A percentile compares a stretch with the other conserved stretches of the same genome.
These are phyloP conservation scores for Atalantia buxifolia DNA, from an alignment of 345 rosid genomes.

Conservation along the genomic window DNA sequence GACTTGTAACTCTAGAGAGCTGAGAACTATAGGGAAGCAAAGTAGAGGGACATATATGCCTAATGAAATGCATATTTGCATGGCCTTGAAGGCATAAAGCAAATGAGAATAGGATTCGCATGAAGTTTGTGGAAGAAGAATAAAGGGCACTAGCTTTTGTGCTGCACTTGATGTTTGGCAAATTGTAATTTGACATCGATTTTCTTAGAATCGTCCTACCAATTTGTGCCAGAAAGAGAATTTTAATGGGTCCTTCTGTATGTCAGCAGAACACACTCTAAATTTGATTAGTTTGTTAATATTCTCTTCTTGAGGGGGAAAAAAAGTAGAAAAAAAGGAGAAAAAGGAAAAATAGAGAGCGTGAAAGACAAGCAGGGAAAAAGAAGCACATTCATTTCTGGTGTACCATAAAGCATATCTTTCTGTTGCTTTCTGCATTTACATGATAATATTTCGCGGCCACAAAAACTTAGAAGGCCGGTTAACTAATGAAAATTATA, in stretches of 20 bases:
- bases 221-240: slow-evolving; percentile 5
- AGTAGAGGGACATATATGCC: background rate
- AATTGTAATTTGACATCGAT: background rate
- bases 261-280: too few relatives aligned
- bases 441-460: background rate
- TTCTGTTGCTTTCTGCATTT: background rate
- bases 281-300: background rate
- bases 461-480: background rate
- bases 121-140: slow-evolving; percentile 22
- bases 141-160: slow-evolving; percentile 22
- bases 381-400: background rate
- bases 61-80: background rate
- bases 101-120: slow-evolving; percentile 31
- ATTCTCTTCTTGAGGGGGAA: background rate
- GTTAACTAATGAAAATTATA: background rate
- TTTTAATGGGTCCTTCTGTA: background rate
- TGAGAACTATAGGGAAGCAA: background rate
- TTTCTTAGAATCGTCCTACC: background rate
- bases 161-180: slow-evolving; percentile 9
- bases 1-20: background rate
- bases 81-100: slow-evolving; percentile 4
- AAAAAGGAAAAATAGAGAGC: background rate
- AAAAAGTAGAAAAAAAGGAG: too few relatives aligned
- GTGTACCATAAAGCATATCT: background rate
- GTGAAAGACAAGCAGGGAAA: background rate